Base-by-base conservation (phyloP, 2,329 filamentous ascomycete genomes). In the Fusarium sp. region DNA sequence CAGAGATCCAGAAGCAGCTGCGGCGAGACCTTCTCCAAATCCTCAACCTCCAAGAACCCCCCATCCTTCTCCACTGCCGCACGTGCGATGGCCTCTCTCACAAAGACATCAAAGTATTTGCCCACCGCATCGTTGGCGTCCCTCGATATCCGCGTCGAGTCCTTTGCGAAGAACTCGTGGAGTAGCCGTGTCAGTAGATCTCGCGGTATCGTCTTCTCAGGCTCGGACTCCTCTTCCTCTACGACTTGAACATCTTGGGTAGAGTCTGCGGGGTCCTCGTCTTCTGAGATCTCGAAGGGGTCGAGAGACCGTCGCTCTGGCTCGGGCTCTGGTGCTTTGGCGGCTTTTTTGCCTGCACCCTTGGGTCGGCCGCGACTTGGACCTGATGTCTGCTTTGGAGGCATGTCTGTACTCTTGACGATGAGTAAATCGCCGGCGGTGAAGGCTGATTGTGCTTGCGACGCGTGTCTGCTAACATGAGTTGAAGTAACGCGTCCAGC, bases 51-150 rank as follows among this genome's bases (percentile, higher is more conserved):
- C 38, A 96, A 80, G 79, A 95, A 95, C 5, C 89, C 91, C 67
- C 90, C 87, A 35, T 86, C 85, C 79, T 92, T 92, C 85, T 94
- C 93, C 67, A 91, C 90, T 11, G 91, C 90, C 42, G 94, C 92
- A 79, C 96, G 85, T 17, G 94, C 94, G 80, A 98, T 91, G 1
- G 94, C 94, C 84, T 98, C 96, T 70, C 93, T 88, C 62, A 98
- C 93, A 83, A 98, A 98, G 0, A 96, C 90, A 82, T 98, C 94
- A 82, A 98, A 88, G 80, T 98, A 98, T 83, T 92, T 94, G 16
- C 91, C 92, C 67, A 95, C 89, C 1, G 95, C 89, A 8, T 85
- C 87, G 80, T 95, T 94, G 5, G 94, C 94, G 78, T 95, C 93
- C 76, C 90, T 92, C 9, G 92, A 91, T 73, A 98, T 91, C 74